A percentile compares a stretch with the other conserved stretches of the same genome.
These are phyloP conservation scores for Iberis pinnata DNA, from an alignment of 345 rosid genomes.

Conservation along the genomic window DNA sequence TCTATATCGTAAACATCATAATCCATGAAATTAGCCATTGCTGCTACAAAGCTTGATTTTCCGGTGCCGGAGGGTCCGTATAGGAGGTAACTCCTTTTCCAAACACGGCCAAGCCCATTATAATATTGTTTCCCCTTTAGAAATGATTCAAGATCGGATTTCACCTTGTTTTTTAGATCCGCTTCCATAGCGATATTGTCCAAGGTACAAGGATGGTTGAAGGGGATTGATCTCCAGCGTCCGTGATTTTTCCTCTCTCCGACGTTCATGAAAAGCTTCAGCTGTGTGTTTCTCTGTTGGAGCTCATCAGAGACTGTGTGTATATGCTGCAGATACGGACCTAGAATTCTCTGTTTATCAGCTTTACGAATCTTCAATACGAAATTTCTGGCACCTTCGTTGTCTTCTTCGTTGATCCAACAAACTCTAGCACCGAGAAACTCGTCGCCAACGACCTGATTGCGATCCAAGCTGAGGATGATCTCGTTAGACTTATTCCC, in stretches of 20 bases:
- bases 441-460: constrained; percentile 56
- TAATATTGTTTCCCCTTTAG: constrained; percentile 62
- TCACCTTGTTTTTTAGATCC: constrained; percentile 57
- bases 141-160: constrained; percentile 65
- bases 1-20: constrained; percentile 70
- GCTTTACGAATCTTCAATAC: constrained; percentile 66
- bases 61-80: constrained; percentile 86
- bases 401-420: constrained; percentile 52
- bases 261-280: constrained; percentile 56
- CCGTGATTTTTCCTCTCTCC: constrained; percentile 25
- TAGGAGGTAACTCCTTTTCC: constrained; percentile 67
- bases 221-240: constrained; percentile 76
- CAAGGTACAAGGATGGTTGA: constrained; percentile 71
- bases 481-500: constrained; percentile 57
- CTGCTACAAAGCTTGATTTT: constrained; percentile 68
- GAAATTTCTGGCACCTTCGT: constrained; percentile 27
- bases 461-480: constrained; percentile 53
- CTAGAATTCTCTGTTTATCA: constrained; percentile 71
- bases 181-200: constrained; percentile 73
- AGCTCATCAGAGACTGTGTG: constrained; percentile 69
- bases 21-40: constrained; percentile 59
- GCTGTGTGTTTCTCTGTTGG: constrained; percentile 46
- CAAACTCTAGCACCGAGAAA: constrained; percentile 69
- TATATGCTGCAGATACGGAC: constrained; percentile 83
- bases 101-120: constrained; percentile 62